Conservation (phyloP, 257 asterid species). For the Vinca minor region DNA sequence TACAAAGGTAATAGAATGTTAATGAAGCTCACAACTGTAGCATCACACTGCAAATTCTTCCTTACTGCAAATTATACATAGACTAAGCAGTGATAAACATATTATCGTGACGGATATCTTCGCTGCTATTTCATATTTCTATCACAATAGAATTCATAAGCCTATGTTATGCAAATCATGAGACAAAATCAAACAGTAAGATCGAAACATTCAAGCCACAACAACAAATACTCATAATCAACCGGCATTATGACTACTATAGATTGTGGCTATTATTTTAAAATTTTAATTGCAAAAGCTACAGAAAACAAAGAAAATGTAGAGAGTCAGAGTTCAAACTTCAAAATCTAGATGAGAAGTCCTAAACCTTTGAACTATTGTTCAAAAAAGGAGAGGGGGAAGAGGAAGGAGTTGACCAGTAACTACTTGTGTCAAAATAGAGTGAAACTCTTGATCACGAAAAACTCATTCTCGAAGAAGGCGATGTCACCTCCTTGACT, state of each 20-base stretch:
- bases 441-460: conserved; percentile 1
- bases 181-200: no score
- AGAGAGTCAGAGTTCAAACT: neutral
- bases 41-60: no score
- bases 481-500: neutral
- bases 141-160: no score
- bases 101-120: neutral
- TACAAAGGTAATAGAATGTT: neutral
- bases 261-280: neutral
- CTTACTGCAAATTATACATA: neutral
- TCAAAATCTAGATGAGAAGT: neutral
- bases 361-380: no score
- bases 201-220: neutral
- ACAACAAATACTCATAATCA: neutral
- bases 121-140: no score
- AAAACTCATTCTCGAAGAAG: neutral
- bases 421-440: neutral
- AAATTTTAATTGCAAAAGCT: no score
- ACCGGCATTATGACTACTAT: no score
- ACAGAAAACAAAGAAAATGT: neutral
- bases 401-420: no score
- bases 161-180: no score
- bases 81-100: neutral
- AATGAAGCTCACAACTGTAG: neutral
- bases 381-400: no score